Evolutionary conservation across 164 flowering plant species (phyloP).

Genomic region (Malania oleifera): DNA sequence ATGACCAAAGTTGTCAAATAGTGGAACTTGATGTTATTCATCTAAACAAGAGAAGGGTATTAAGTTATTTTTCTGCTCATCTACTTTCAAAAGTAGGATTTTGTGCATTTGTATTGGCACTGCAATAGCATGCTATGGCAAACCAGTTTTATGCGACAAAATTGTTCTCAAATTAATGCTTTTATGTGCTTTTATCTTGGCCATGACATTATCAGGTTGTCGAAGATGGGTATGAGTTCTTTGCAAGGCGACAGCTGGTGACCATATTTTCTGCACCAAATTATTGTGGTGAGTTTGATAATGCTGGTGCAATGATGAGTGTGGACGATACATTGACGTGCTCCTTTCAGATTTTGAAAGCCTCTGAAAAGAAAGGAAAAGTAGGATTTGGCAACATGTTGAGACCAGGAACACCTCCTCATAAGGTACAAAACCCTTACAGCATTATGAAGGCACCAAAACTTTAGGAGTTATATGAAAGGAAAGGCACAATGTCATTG

Average conservation of each 20-base stretch:
- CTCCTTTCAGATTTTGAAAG: constrained; percentile 52
- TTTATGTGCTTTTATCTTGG: background rate
- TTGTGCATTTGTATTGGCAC: no score
- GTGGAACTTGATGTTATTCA: no score
- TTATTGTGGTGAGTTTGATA: constrained; percentile 58
- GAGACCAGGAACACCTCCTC: constrained; percentile 54
- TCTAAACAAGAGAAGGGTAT: no score
- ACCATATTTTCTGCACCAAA: constrained; percentile 58
- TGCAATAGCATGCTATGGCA: no score
- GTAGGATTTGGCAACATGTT: constrained; percentile 28
- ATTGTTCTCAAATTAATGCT: background rate
- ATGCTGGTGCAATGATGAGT: constrained; percentile 63
- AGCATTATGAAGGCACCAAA: background rate
- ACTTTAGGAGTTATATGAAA: background rate
- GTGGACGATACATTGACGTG: constrained; percentile 51
- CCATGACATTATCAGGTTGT: constrained; percentile 40
- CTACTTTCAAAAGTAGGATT: no score
- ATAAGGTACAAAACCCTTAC: constrained; percentile 29
- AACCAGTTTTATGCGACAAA: no score
- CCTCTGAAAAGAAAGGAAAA: constrained; percentile 49
- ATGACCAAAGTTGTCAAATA: no score
- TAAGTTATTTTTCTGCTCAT: no score
- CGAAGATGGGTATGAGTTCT: constrained; percentile 65
- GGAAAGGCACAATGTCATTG: no score
- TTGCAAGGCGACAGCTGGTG: constrained; percentile 47